Base-by-base conservation (phyloP, 352 stramenopile species). In the Bremia lactucae region DNA sequence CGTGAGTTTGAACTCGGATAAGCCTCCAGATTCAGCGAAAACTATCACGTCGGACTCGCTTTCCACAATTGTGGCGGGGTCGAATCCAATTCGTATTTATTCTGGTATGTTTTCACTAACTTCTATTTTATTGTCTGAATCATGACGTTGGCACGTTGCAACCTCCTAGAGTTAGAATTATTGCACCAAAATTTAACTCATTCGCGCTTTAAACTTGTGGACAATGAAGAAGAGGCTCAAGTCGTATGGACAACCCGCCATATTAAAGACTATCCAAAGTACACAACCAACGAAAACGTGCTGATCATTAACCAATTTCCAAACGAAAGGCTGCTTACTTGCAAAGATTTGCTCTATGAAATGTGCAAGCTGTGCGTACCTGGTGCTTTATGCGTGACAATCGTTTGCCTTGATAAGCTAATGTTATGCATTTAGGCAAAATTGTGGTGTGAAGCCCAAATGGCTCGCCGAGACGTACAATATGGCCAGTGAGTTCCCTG, bases 221-320 rank as follows among this genome's bases (percentile, higher is more conserved):
- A 72, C 37, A 61, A 57, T 29, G 56, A 78, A 35, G 49, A 59
- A 3, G 66, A 72, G 6, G 62, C 66, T 2, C 62, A 78, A 28
- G 50, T 78, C 9, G 51, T 78, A 31, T 78, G 66, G 66, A 53
- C 57, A 4, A 78, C 66, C 21, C 55, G 54, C 11, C 66, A 78
- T 44, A 55, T 78, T n/a, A 78, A 74, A 36, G 57, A 78, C 50
- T 78, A 72, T 35, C 52, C 57, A 1, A 59, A 62, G 42, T 71
- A 72, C 33, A 55, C 59, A 4, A 49, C 46, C 4, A 68, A 78
- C 37, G 56, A 64, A 24, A 55, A 58, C 11, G 57, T 78, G 11
- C 57, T 65, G 40, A 64, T 78, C 34, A 72, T 78, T 29, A 78
- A 78, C 47, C 66, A 74, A 49, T 78, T 78, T 43, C 66, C 66